A percentile compares a stretch with the other conserved stretches of the same genome.
These are phyloP conservation scores for Fusarium fracticaudum DNA, from an alignment of 2,329 filamentous ascomycete species.

Conservation along the genomic window DNA sequence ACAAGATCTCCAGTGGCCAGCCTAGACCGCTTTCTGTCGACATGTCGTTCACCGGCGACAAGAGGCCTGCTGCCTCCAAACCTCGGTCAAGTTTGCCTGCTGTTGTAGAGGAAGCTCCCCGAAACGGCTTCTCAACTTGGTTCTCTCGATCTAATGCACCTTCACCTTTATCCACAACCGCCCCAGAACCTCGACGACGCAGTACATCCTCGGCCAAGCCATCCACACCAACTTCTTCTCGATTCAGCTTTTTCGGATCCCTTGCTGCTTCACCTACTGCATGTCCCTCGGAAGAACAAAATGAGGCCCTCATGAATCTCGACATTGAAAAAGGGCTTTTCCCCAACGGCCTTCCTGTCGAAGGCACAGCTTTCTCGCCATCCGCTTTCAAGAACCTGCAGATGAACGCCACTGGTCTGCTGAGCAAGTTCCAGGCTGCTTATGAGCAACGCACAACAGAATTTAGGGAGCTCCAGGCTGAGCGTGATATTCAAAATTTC, in stretches of 20 bases:
- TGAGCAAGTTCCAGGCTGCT: conserved; percentile 66
- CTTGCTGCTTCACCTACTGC: conserved; percentile 55
- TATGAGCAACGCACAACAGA: conserved; percentile 63
- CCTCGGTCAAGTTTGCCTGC: conserved; percentile 20
- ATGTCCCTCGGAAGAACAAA: conserved; percentile 42
- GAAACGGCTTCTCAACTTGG: conserved; percentile 36
- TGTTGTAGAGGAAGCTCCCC: conserved; percentile 30
- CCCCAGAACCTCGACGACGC: conserved; percentile 18
- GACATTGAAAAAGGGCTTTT: conserved; percentile 66
- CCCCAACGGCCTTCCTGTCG: conserved; percentile 53
- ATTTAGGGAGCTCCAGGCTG: conserved; percentile 61
- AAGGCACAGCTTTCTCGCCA: conserved; percentile 65
- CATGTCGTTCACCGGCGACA: conserved; percentile 47
- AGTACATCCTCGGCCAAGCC: conserved; percentile 47
- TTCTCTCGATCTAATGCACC: conserved; percentile 33
- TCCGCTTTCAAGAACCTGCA: conserved; percentile 70
- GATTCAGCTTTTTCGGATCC: conserved; percentile 58
- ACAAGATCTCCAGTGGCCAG: conserved; percentile 16
- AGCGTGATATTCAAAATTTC: conserved; percentile 63
- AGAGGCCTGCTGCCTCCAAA: conserved; percentile 18
- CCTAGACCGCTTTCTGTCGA: conserved; percentile 44
- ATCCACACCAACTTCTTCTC: conserved; percentile 47
- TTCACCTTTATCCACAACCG: conserved; percentile 25
- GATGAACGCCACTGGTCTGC: conserved; percentile 63
- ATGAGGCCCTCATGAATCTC: conserved; percentile 65